Base-by-base conservation (phyloP, 2,329 filamentous ascomycete genomes). In the Thielaviopsis musarum region DNA sequence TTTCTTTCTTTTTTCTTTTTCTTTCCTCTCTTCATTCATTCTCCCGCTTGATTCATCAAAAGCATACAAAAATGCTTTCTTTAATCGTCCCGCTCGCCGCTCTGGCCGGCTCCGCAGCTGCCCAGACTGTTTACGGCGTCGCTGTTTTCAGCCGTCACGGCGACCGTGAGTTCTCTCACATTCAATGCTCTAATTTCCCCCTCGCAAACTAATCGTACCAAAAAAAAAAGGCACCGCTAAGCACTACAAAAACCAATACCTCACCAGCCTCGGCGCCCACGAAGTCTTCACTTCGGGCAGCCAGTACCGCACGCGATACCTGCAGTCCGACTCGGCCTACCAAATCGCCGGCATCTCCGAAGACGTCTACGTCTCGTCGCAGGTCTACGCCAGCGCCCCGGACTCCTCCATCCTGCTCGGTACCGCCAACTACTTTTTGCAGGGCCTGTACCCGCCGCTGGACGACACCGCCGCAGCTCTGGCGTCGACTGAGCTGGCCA, bases 371-470 rank as follows among this genome's bases (percentile, higher is more conserved):
- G 66, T 67, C 26, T 61, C 65, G 1, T 66, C 68, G 5, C 67
- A 70, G 59, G 58, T 71, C 57, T 70, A 66, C 52, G 69, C 68
- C 38, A 69, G 66, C 55, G 67, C 68, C 2, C 69, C 69, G 2
- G 66, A 70, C 51, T 64, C 68, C 52, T 66, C 64, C 56, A 68
- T 70, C 24, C 64, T 71, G n/a, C 61, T 67, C 54, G 69, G 67
- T 61, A 70, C 69, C 0, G 69, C 69, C 3, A 71, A 69, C 0
- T 66, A 68, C 5, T 71, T 71, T 59, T 65, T 71, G 1, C 69
- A 71, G 61, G 69, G 69, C 30, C 64, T 70, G 3, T 71, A 71
- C 41, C 69, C 69, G 49, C 69, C 69, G 2, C 65, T 70, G 0
- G 63, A 63, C 7, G 66, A 65, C 10, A 63, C 67, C 0, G 63